phyloP scores from a whole-genome alignment of 176 grass and related monocot genomes.

The Zizania latifolia region DNA sequence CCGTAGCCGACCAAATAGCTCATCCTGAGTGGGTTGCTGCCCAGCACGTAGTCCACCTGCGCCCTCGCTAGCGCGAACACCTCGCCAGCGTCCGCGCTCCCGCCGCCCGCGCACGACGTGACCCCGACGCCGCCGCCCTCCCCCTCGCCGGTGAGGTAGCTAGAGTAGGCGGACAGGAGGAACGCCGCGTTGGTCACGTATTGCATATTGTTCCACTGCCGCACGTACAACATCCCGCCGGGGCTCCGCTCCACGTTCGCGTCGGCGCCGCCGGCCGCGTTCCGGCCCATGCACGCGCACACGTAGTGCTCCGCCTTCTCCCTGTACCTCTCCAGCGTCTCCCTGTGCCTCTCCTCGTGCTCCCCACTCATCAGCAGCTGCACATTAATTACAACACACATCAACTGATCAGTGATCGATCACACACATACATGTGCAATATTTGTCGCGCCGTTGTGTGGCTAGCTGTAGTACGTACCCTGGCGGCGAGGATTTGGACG shows the following conservation, averaged over 20 bases:
- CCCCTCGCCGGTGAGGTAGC: conserved; percentile 16
- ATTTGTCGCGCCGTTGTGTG: no score
- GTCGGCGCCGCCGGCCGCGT: neutral
- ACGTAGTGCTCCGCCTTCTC: conserved; percentile 61
- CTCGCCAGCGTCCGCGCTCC: neutral
- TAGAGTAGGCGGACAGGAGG: conserved; percentile 55
- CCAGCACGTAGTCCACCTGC: conserved; percentile 69
- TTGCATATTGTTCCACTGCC: conserved; percentile 89
- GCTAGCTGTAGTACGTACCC: conserved; percentile 28
- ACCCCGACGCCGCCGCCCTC: no score
- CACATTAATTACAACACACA: neutral
- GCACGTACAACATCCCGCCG: conserved; percentile 58
- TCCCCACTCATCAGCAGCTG: conserved; percentile 38
- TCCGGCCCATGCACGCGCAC: conserved; percentile 47
- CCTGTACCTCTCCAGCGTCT: conserved; percentile 45
- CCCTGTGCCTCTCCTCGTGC: conserved; percentile 18
- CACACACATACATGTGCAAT: neutral
- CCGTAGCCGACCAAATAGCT: conserved; percentile 86
- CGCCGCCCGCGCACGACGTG: conserved; percentile 11
- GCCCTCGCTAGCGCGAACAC: conserved; percentile 33
- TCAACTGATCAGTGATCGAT: no score
- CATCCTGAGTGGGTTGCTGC: conserved; percentile 53
- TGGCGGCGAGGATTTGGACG: conserved; percentile 58
- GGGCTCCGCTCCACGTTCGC: conserved; percentile 50
- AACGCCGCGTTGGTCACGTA: conserved; percentile 61